A percentile compares a stretch with the other conserved stretches of the same genome.
Evolutionary conservation across 495 filamentous ascomycete species (phyloP).

Genomic region (Viridothelium virens): DNA sequence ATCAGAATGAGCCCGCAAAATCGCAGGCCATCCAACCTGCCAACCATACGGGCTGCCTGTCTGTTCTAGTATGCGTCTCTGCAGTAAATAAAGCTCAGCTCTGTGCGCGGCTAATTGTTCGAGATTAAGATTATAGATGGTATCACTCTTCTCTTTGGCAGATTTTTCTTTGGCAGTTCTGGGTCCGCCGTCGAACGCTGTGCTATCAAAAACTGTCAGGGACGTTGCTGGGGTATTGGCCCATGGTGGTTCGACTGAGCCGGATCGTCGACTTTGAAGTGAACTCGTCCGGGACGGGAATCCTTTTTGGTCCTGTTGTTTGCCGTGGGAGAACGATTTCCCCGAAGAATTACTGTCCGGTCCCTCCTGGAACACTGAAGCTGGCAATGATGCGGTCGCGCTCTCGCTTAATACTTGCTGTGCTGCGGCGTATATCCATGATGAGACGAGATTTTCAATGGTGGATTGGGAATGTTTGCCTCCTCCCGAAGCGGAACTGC

Average conservation of each 20-base stretch:
- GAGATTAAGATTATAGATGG: conserved; percentile 13
- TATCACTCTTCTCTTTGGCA: conserved; percentile 21
- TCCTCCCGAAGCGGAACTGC: conserved; percentile 7
- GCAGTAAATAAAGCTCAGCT: conserved; percentile 73
- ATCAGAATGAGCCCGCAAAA: conserved; percentile 24
- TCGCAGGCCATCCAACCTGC: conserved; percentile 65
- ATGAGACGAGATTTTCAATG: conserved; percentile 73
- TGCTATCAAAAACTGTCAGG: background rate
- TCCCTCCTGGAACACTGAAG: background rate
- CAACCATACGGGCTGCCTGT: conserved; percentile 67
- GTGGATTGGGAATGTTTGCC: conserved; percentile 31
- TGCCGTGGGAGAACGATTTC: conserved; percentile 45
- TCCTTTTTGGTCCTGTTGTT: conserved; percentile 40
- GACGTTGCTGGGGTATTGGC: background rate
- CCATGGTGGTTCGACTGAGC: conserved; percentile 4
- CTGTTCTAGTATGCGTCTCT: conserved; percentile 66
- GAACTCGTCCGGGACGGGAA: conserved; percentile 15
- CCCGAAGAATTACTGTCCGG: conserved; percentile 18
- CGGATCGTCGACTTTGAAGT: conserved; percentile 26
- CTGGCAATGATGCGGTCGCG: conserved; percentile 41
- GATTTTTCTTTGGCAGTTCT: conserved; percentile 19
- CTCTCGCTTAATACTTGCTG: conserved; percentile 74
- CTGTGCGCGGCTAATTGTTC: conserved; percentile 67
- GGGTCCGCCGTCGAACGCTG: conserved; percentile 16
- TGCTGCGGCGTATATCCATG: conserved; percentile 73